phyloP scores from a whole-genome alignment of 2,329 filamentous ascomycete genomes.

The Decorospora gaudefroyi region DNA sequence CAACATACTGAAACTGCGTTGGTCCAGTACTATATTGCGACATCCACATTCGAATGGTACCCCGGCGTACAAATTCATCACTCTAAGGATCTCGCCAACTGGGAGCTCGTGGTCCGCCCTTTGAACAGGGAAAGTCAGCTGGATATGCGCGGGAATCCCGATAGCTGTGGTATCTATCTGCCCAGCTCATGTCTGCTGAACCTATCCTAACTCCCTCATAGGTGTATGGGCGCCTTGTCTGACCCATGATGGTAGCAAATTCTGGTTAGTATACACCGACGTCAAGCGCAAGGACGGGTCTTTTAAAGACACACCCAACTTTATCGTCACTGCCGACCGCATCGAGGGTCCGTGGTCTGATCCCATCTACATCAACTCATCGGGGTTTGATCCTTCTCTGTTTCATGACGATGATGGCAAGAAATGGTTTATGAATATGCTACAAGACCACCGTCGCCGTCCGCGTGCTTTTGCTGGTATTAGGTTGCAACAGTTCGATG shows the following conservation, averaged over 20 bases:
- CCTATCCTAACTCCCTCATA: constrained; percentile 7
- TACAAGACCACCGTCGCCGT: constrained; percentile 43
- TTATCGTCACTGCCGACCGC: constrained; percentile 58
- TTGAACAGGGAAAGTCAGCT: constrained; percentile 58
- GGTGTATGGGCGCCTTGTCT: constrained; percentile 67
- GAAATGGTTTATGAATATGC: constrained; percentile 48
- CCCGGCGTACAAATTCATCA: constrained; percentile 61
- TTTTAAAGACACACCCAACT: constrained; percentile 68
- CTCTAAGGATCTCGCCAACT: constrained; percentile 58
- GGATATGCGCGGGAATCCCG: constrained; percentile 58
- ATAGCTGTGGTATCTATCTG: constrained; percentile 51
- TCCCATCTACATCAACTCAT: constrained; percentile 63
- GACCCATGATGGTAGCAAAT: constrained; percentile 62
- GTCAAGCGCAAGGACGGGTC: constrained; percentile 69
- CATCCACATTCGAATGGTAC: constrained; percentile 66
- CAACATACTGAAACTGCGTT: no score
- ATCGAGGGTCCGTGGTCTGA: constrained; percentile 67
- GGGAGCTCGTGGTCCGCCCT: constrained; percentile 59
- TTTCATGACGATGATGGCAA: constrained; percentile 46
- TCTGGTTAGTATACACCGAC: constrained; percentile 68
- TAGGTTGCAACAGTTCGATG: constrained; percentile 62
- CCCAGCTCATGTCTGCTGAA: no score
- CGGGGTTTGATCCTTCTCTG: constrained; percentile 62
- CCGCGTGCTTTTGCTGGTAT: constrained; percentile 59
- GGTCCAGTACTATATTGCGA: constrained; percentile 62